These are phyloP conservation scores for Malbranchea cinnamomea DNA, from an alignment of 2,329 filamentous ascomycete species.

Conservation along the genomic window DNA sequence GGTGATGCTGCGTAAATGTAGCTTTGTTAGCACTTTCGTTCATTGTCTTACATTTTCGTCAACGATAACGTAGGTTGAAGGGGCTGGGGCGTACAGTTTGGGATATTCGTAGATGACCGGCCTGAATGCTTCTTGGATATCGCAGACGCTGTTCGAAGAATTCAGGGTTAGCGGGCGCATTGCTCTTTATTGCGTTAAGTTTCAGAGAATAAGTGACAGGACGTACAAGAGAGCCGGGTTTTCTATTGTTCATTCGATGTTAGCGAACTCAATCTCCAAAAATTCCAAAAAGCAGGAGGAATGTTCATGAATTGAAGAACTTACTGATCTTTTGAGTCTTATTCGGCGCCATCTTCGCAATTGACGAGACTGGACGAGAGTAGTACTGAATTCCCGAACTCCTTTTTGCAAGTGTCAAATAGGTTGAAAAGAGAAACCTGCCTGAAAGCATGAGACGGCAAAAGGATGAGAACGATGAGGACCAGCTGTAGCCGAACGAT, in stretches of 20 bases:
- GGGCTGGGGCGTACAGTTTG: constrained; percentile 45
- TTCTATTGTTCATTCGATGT: constrained; percentile 15
- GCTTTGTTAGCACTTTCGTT: constrained; percentile 3
- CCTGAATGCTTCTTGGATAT: constrained; percentile 88
- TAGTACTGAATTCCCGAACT: too few relatives aligned
- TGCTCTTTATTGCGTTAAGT: too few relatives aligned
- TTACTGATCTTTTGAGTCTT: too few relatives aligned
- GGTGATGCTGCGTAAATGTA: constrained; percentile 35
- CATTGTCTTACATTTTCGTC: constrained; percentile 2
- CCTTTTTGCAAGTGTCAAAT: too few relatives aligned
- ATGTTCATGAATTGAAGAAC: too few relatives aligned
- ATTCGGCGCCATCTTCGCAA: too few relatives aligned
- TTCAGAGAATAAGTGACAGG: constrained; percentile 3
- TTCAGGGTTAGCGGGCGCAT: too few relatives aligned
- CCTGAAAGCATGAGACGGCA: too few relatives aligned
- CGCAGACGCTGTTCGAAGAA: constrained; percentile 54
- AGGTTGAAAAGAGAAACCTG: too few relatives aligned
- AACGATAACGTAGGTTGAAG: constrained; percentile 3
- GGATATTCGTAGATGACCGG: constrained; percentile 70
- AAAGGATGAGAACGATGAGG: too few relatives aligned
- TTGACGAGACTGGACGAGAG: too few relatives aligned
- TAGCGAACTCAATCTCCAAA: constrained; percentile 4
- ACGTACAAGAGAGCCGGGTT: constrained; percentile 34
- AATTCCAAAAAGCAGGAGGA: not conserved
- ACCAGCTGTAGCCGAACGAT: too few relatives aligned